Evolutionary conservation across 2,329 filamentous ascomycete genomes (phyloP).

Genomic region (Davidsoniella eucalypti): DNA sequence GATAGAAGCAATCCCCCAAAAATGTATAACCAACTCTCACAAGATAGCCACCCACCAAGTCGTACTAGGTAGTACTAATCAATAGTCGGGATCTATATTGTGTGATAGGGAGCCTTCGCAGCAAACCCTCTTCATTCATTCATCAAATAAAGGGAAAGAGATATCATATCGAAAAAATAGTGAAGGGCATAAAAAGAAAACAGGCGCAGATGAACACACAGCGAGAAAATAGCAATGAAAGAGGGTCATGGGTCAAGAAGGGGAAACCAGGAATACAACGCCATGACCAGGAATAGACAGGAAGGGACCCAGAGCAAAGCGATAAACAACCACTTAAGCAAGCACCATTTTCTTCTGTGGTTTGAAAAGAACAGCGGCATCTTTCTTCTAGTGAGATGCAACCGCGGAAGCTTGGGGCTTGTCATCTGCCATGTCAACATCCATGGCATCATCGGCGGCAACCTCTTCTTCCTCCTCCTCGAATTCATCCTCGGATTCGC

Average conservation of each 20-base stretch:
- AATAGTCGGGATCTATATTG: no score
- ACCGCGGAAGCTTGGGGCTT: slow-evolving; percentile 17
- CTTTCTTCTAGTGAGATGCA: slow-evolving; percentile 11
- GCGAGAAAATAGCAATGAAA: not conserved
- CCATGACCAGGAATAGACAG: slow-evolving; percentile 10
- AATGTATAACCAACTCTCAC: no score
- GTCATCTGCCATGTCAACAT: slow-evolving; percentile 29
- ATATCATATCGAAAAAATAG: slow-evolving; percentile 4
- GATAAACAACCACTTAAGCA: slow-evolving; percentile 4
- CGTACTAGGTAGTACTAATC: no score
- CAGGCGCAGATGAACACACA: not conserved
- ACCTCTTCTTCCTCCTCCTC: slow-evolving; percentile 36
- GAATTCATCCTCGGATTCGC: slow-evolving; percentile 57
- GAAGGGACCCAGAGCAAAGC: slow-evolving; percentile 8
- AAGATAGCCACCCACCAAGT: no score
- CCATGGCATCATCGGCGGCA: slow-evolving; percentile 31
- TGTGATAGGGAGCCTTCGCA: no score
- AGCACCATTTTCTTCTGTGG: slow-evolving; percentile 8
- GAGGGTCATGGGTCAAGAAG: slow-evolving; percentile 6
- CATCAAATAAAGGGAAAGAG: slow-evolving; percentile 3
- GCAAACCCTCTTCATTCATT: no score
- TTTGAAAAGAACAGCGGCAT: slow-evolving; percentile 1
- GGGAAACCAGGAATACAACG: slow-evolving; percentile 10
- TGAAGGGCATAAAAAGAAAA: not conserved
- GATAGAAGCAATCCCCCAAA: no score